Base-by-base conservation (phyloP, 202 grass and related monocot genomes). In the Saccharum hybrid region DNA sequence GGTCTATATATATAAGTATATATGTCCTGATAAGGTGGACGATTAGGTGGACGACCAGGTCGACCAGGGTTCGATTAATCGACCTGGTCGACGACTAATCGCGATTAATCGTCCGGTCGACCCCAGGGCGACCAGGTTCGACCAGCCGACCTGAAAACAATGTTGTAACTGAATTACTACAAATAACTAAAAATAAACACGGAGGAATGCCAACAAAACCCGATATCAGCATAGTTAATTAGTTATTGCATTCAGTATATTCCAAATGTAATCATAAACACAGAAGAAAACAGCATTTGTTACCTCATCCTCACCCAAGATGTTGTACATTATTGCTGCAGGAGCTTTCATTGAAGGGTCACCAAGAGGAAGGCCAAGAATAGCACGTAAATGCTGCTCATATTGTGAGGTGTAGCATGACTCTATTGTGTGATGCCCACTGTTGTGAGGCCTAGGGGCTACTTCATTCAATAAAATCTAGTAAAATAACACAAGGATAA, bases 351-450 rank as follows among this genome's bases (percentile, higher is more conserved):
- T 91, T 13, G 88, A 96, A 77, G 93, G 86, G 37, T 99, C 93
- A 42, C 93, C 93, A 57, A 96, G 93, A 73, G 96, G 93, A 83
- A 94, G 88, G 43, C 96, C 96, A 77, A 99, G 91, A 88, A 96
- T 89, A 85, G 96, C 96, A 33, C 96, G 87, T 74, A 99, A 90
- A 79, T 99, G 96, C n/a, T 99, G 93, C 65, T 99, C 96, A 5
- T 99, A 99, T 67, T 99, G 96, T 79, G 96, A 99, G 66, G 93
- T 99, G 73, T 99, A 94, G 64, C 91, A 99, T 68, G 96, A 88
- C 63, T 99, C 96, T 10, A 98, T 98, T 46, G 91, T 96, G 72
- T 96, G 96, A 82, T 98, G 93, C 62, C 96, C 93, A 89, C 96
- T 96, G 34, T 98, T 98, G 83, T 98, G 96, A 62, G 96, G 96